Base-by-base conservation (phyloP, 345 rosid genomes). In the Ceriops tagal region DNA sequence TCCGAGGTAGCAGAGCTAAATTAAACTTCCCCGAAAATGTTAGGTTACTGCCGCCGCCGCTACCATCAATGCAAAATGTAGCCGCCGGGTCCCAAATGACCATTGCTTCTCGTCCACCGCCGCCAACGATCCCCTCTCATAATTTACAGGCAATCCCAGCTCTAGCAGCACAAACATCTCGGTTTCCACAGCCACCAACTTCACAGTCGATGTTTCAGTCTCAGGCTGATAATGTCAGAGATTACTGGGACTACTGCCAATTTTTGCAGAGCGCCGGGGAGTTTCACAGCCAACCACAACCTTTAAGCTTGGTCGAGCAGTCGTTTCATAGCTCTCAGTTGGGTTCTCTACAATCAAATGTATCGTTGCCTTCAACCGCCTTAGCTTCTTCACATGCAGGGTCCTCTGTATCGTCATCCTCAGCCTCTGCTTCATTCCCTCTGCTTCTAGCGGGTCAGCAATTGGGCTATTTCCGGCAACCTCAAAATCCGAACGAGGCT, bases 1-100 rank as follows among this genome's bases (percentile, higher is more conserved):
- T 92, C 83, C 83, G 96, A 35, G 96, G 96, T 59, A 90, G 67
- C 83, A 87, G 90, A 62, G 98, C 93, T 6, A 89, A 89, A 77
- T 81, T 89, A 1, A 92, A 92, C 84, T 92, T 92, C 75, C 91
- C 96, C 0, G 96, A 92, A 74, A 77, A 82, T 66, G 95, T 81
- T 35, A 66, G 80, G 31, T 18, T 71, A 19, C 37, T 75, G 65
- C 78, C 78, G 5, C 78, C 79, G 9, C 80, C 51, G 70, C 80
- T 81, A 22, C 30, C 26, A 24, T 70, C 67, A 47, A 58, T 46
- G 64, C 73, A 66, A 49, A 76, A 68, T 49, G 70, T 67, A 13
- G 49, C 19, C 55, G 67, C 76, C 0, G 64, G 73, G 0, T 16
- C 71, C 55, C 81, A 77, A 71, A n/a, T 71, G 24, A 31, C 78